Percentiles rank a stretch among this genome's conserved stretches.
Evolutionary conservation across 2,329 filamentous ascomycete genomes (phyloP).

Genomic region (Reticulascus tulasneorum): DNA sequence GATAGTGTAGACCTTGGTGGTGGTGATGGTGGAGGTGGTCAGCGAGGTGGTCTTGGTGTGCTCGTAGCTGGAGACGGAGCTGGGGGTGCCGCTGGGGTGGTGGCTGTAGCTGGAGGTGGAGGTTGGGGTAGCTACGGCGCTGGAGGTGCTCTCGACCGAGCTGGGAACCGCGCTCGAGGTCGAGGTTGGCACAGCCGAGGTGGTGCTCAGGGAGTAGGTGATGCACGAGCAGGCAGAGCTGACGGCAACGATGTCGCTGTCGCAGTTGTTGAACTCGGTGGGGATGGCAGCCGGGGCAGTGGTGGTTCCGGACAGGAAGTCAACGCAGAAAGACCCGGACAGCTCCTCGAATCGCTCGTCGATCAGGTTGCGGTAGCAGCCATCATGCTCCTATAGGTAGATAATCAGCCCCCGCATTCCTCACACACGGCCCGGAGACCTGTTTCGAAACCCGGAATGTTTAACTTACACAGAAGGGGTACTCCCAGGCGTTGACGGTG

Average conservation of each 20-base stretch:
- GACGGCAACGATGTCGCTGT: constrained; percentile 9
- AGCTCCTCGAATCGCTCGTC: constrained; percentile 24
- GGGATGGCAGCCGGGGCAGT: constrained; percentile 23
- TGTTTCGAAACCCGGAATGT: no score
- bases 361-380: constrained; percentile 31
- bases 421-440: no score
- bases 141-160: constrained; percentile 1
- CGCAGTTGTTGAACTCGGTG: constrained; percentile 25
- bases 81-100: constrained; percentile 2
- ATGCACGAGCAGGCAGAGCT: constrained; percentile 33
- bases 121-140: neutral
- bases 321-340: constrained; percentile 25
- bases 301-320: constrained; percentile 23
- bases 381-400: constrained; percentile 17
- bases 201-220: no score
- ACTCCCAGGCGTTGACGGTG: constrained; percentile 4
- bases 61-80: no score
- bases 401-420: neutral
- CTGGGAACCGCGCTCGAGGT: no score
- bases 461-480: constrained; percentile 4
- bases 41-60: constrained; percentile 5
- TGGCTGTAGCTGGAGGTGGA: no score
- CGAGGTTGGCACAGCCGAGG: no score
- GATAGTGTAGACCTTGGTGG: constrained; percentile 12
- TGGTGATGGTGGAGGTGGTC: constrained; percentile 16